Percentiles rank a stretch among this genome's conserved stretches.
phyloP scores from a whole-genome alignment of 75 land plant species.

The Pinus taeda region DNA sequence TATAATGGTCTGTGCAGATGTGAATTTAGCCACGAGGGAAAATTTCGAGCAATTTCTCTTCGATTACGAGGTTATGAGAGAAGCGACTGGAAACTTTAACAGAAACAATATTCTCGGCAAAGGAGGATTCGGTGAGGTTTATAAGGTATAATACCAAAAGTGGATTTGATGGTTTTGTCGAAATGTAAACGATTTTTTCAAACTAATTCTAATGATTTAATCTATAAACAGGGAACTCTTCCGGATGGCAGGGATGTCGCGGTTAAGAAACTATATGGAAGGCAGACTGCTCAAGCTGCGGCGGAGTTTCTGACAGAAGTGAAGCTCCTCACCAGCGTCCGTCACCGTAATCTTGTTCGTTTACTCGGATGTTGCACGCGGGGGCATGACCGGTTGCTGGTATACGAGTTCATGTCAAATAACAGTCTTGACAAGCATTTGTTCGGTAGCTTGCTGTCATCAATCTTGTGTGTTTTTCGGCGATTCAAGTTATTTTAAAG shows the following conservation, averaged over 20 bases:
- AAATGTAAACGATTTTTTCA: no score
- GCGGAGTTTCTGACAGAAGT: slow-evolving; percentile 21
- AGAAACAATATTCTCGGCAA: background rate
- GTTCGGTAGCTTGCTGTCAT: background rate
- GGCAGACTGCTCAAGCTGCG: background rate
- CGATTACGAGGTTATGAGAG: background rate
- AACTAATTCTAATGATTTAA: background rate
- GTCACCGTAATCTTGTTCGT: slow-evolving; percentile 21
- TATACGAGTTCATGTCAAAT: slow-evolving; percentile 17
- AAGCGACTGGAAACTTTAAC: background rate
- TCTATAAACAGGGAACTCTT: slow-evolving; percentile 1
- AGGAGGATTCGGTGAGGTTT: slow-evolving; percentile 16
- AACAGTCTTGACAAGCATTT: slow-evolving; percentile 11
- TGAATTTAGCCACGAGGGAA: background rate
- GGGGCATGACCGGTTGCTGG: slow-evolving; percentile 15
- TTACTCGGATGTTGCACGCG: slow-evolving; percentile 20
- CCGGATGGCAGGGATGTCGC: slow-evolving; percentile 7
- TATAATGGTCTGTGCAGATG: background rate
- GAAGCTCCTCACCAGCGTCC: slow-evolving; percentile 10
- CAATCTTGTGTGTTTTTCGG: background rate
- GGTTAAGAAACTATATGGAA: slow-evolving; percentile 8
- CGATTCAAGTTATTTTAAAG: background rate
- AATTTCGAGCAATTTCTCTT: background rate
- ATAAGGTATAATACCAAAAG: slow-evolving; percentile 11
- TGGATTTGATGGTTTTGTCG: background rate